Percentiles rank a stretch among this genome's conserved stretches.
Conservation (phyloP, 257 asterid species). For the Solanum arcanum region DNA sequence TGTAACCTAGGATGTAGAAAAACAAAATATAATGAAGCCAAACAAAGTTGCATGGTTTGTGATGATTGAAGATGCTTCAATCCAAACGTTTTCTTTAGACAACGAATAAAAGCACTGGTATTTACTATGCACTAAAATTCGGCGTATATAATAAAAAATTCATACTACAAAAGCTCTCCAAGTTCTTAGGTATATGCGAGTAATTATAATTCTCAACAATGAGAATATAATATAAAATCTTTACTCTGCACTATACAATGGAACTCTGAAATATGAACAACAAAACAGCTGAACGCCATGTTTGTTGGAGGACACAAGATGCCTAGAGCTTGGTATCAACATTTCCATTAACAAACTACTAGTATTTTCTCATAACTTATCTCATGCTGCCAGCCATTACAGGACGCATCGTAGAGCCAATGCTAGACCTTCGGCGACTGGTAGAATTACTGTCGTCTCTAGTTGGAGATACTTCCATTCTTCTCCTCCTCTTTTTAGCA, state of each 20-base stretch:
- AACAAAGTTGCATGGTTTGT: background rate
- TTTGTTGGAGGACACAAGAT: background rate
- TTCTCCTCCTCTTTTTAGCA: constrained; percentile 37
- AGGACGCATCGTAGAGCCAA: constrained; percentile 6
- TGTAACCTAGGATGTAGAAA: background rate
- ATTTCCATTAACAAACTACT: background rate
- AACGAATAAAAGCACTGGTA: background rate
- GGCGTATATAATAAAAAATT: background rate
- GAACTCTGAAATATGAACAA: background rate
- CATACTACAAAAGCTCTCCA: background rate
- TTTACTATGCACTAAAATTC: background rate
- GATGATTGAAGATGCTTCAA: background rate
- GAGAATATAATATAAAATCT: background rate
- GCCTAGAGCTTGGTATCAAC: background rate
- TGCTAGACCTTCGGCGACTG: constrained; percentile 9
- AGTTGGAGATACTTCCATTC: constrained; percentile 8
- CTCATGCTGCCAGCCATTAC: constrained; percentile 18
- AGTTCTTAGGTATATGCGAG: background rate
- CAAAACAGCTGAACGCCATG: background rate
- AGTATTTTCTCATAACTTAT: background rate
- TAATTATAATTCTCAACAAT: background rate
- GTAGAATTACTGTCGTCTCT: constrained; percentile 7
- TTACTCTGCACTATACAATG: background rate
- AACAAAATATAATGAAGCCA: background rate
- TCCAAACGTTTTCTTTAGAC: background rate